A percentile compares a stretch with the other conserved stretches of the same genome.
These are phyloP conservation scores for Quercus parvula DNA, from an alignment of 306 rosid species.

Conservation along the genomic window DNA sequence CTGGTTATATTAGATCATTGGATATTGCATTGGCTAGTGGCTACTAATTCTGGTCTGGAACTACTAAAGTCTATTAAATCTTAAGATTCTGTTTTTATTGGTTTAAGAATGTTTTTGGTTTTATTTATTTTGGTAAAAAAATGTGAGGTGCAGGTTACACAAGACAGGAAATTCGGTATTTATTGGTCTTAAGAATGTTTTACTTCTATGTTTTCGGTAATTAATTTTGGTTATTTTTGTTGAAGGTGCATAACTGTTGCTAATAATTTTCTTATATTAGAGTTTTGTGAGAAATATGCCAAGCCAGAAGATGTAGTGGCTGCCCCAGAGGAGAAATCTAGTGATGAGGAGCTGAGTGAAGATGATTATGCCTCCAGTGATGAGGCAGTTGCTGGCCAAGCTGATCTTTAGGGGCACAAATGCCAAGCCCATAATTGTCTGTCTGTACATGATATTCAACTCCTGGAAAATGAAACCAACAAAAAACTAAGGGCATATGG, in stretches of 20 bases:
- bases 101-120: neutral
- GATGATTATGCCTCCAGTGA: conserved; percentile 67
- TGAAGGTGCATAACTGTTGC: conserved; percentile 5
- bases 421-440: conserved; percentile 17
- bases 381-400: conserved; percentile 61
- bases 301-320: conserved; percentile 72
- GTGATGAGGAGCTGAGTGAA: conserved; percentile 78
- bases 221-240: conserved; percentile 7
- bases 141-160: too few species aligned
- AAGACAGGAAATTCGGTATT: neutral
- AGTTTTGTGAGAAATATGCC: conserved; percentile 74
- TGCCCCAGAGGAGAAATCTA: conserved; percentile 49
- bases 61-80: neutral
- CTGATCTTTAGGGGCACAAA: conserved; percentile 52
- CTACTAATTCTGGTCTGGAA: neutral
- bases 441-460: conserved; percentile 46
- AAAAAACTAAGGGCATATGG: conserved; percentile 34
- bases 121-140: neutral
- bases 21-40: conserved; percentile 1
- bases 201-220: neutral
- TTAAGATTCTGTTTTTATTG: neutral
- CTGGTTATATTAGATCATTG: conserved; percentile 14
- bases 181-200: neutral
- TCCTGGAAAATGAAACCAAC: conserved; percentile 36
- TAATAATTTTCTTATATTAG: conserved; percentile 25